These are phyloP conservation scores for Tylopilus orsonianus DNA, from an alignment of 1,284 basidiomycete species.

Conservation along the genomic window DNA sequence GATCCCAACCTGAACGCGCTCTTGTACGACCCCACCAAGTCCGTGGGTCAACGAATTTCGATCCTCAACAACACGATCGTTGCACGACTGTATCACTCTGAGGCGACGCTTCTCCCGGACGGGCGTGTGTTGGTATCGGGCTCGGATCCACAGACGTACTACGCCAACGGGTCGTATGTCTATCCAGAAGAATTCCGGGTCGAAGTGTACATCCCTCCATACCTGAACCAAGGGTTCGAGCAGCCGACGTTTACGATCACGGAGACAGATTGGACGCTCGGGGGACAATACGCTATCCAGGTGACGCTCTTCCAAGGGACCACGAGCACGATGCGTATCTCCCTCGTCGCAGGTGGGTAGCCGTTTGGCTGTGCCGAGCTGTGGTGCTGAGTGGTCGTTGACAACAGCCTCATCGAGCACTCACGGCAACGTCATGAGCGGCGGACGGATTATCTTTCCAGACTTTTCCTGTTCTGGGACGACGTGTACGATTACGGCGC, in stretches of 20 bases:
- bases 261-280: constrained; percentile 60
- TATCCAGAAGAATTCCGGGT: constrained; percentile 73
- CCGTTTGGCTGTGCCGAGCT: neutral
- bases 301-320: constrained; percentile 58
- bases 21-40: constrained; percentile 65
- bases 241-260: constrained; percentile 61
- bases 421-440: constrained; percentile 73
- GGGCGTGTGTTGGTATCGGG: constrained; percentile 74
- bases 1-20: constrained; percentile 65
- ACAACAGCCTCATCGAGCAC: constrained; percentile 68
- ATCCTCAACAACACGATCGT: constrained; percentile 71
- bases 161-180: constrained; percentile 34
- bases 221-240: constrained; percentile 55
- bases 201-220: constrained; percentile 76
- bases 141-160: constrained; percentile 62
- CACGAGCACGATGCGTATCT: constrained; percentile 56
- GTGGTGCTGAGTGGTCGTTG: neutral
- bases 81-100: constrained; percentile 81
- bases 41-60: constrained; percentile 62
- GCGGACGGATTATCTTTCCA: constrained; percentile 68
- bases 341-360: constrained; percentile 55
- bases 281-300: constrained; percentile 48
- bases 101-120: constrained; percentile 65
- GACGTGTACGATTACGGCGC: constrained; percentile 65
- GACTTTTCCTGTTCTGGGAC: constrained; percentile 60